Base-by-base conservation (phyloP, 1,284 basidiomycete species). In the Malassezia slooffiae region DNA sequence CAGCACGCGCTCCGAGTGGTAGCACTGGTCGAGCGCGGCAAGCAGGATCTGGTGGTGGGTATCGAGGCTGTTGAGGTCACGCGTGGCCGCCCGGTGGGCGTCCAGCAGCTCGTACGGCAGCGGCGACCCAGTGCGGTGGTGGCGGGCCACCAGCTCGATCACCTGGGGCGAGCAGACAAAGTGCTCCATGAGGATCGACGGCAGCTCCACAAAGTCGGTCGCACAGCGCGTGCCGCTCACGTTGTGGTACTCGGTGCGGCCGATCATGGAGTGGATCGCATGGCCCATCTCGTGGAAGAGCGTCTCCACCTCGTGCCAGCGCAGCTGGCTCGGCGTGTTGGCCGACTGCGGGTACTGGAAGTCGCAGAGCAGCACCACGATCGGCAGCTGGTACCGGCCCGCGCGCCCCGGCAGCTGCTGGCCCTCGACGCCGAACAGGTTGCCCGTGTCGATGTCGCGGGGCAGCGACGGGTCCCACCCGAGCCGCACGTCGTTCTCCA, bases 211-310 rank as follows among this genome's bases (percentile, higher is more conserved):
- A 67, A 97, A 95, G 70, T 97, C 91, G 0, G 91, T 97, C 0
- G 93, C 86, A 67, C 90, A 96, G n/a, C 93, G 83, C 2, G 91
- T 97, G 4, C 93, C 93, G 0, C 88, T 83, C 1, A 96, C 90
- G 64, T 96, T 96, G 72, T 96, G 91, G 67, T 91, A 96, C 60
- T 91, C 88, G 5, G 90, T 97, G 28, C 86, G 77, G 16, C 91
- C 93, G 49, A 97, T 83, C 93, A 97, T 97, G 1, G 91, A 97
- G 68, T 97, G 91, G 77, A 97, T 88, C 2, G 93, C 91, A 70
- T 97, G 91, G 0, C 91, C 91, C 90, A 97, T 96, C 72, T 97
- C 91, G 63, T 97, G 91, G 72, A 93, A 95, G 16, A 97, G 74
- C 1, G 91, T 97, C 68, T 85, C 77, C 8, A 96, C 85, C 61